Evolutionary conservation across 2,329 filamentous ascomycete species (phyloP).

Genomic region (Phialophora chinensis): DNA sequence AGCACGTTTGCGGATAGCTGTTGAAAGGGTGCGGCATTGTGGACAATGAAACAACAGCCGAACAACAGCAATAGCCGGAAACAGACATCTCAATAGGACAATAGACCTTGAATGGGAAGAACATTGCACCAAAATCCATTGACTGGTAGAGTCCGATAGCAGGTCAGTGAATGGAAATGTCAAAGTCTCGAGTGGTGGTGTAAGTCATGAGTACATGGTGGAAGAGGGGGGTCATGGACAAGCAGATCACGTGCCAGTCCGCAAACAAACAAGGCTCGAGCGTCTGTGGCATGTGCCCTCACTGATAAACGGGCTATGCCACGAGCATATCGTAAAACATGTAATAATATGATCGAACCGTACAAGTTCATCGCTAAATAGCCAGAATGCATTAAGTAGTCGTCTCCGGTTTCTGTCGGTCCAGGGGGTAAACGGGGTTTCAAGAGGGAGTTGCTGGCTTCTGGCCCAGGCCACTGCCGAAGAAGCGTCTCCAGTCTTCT

Average conservation of each 20-base stretch:
- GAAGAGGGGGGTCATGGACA: neutral
- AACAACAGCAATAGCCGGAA: constrained; percentile 14
- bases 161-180: neutral
- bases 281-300: neutral
- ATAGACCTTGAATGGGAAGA: neutral
- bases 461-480: constrained; percentile 22
- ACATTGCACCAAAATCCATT: neutral
- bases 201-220: neutral
- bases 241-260: neutral
- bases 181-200: neutral
- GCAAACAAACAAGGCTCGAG: constrained; percentile 15
- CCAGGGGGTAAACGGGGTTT: neutral
- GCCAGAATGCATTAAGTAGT: neutral
- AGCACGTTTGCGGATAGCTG: constrained; percentile 15
- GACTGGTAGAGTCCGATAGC: neutral
- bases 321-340: constrained; percentile 6
- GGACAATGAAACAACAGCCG: constrained; percentile 15
- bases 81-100: constrained; percentile 8
- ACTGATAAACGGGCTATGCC: neutral
- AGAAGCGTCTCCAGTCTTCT: constrained; percentile 34
- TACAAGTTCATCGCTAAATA: constrained; percentile 6
- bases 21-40: constrained; percentile 12
- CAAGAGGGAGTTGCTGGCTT: constrained; percentile 1
- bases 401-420: constrained; percentile 7
- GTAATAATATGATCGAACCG: neutral